A percentile compares a stretch with the other conserved stretches of the same genome.
These are phyloP conservation scores for Phialocephala sp. DNA, from an alignment of 2,329 filamentous ascomycete species.

Conservation along the genomic window DNA sequence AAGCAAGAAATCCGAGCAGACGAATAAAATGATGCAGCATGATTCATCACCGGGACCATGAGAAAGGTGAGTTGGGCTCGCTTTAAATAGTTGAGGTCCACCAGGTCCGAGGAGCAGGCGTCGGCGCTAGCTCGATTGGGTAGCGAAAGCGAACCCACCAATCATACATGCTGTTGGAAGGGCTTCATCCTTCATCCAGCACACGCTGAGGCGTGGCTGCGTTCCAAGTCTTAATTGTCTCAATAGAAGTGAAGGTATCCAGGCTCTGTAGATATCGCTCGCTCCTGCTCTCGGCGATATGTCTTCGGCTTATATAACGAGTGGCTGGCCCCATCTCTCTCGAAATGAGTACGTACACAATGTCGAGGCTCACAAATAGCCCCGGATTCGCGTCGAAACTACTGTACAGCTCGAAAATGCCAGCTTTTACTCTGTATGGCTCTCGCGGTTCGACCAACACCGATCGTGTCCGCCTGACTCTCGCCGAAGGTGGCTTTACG, in stretches of 20 bases:
- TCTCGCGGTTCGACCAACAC: slow-evolving; percentile 50
- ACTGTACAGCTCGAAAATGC: slow-evolving; percentile 46
- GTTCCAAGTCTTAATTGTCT: slow-evolving; percentile 24
- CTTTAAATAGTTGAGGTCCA: slow-evolving; percentile 22
- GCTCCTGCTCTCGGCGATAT: slow-evolving; percentile 29
- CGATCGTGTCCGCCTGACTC: slow-evolving; percentile 50
- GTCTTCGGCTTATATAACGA: slow-evolving; percentile 30
- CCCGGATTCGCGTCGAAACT: slow-evolving; percentile 39
- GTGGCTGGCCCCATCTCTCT: slow-evolving; percentile 26
- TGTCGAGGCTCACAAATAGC: slow-evolving; percentile 42
- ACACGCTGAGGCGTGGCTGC: slow-evolving; percentile 11
- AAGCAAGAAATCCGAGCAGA: slow-evolving; percentile 38
- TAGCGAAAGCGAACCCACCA: slow-evolving; percentile 44
- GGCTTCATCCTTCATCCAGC: no score
- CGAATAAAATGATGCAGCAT: slow-evolving; percentile 36
- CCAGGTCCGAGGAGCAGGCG: slow-evolving; percentile 13
- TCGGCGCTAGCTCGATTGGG: slow-evolving; percentile 38
- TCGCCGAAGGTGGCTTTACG: slow-evolving; percentile 51
- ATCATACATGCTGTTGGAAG: slow-evolving; percentile 31
- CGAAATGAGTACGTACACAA: slow-evolving; percentile 34
- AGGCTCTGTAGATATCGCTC: slow-evolving; percentile 26
- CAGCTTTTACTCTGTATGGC: slow-evolving; percentile 51
- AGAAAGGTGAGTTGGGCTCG: slow-evolving; percentile 27
- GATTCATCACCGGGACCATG: slow-evolving; percentile 26
- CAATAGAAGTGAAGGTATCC: slow-evolving; percentile 23